Percentiles rank a stretch among this genome's conserved stretches.
These are phyloP conservation scores for Dryas integrifolia DNA, from an alignment of 331 rosid species.

Conservation along the genomic window DNA sequence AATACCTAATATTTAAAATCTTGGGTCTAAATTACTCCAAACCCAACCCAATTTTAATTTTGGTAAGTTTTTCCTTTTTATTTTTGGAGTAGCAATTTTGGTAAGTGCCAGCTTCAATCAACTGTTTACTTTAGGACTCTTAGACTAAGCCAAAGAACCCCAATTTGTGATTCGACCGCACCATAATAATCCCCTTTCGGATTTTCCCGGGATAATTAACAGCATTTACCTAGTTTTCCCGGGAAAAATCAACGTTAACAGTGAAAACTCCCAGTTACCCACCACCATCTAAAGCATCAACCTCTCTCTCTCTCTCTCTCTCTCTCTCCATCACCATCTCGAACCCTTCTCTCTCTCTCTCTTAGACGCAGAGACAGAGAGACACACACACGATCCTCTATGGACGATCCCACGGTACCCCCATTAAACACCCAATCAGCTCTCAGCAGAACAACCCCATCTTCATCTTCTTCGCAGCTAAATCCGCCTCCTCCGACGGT, in stretches of 20 bases:
- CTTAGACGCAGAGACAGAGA: not conserved
- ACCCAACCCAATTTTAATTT: too few relatives aligned
- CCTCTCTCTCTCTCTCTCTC: not conserved
- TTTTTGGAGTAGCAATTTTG: too few relatives aligned
- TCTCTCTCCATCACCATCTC: conserved; percentile 16
- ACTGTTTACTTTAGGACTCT: too few relatives aligned
- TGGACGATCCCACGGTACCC: conserved; percentile 49
- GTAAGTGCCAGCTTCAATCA: too few relatives aligned
- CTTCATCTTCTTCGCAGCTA: conserved; percentile 32
- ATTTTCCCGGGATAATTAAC: conserved; percentile 67
- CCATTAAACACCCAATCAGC: conserved; percentile 28
- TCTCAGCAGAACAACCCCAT: conserved; percentile 20
- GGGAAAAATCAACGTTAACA: conserved; percentile 19
- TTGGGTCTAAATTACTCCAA: too few relatives aligned
- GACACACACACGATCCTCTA: conserved; percentile 24
- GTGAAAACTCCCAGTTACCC: not conserved
- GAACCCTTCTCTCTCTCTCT: conserved; percentile 3
- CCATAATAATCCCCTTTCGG: not conserved
- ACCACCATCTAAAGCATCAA: not conserved
- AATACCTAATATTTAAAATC: too few relatives aligned
- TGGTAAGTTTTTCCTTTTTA: too few relatives aligned
- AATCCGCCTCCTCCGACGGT: conserved; percentile 38
- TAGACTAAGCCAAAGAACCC: too few relatives aligned
- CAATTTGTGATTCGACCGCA: not conserved
- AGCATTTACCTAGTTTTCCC: conserved; percentile 20